Evolutionary conservation across 2,329 filamentous ascomycete species (phyloP).

Genomic region (Pseudogymnoascus sp.): DNA sequence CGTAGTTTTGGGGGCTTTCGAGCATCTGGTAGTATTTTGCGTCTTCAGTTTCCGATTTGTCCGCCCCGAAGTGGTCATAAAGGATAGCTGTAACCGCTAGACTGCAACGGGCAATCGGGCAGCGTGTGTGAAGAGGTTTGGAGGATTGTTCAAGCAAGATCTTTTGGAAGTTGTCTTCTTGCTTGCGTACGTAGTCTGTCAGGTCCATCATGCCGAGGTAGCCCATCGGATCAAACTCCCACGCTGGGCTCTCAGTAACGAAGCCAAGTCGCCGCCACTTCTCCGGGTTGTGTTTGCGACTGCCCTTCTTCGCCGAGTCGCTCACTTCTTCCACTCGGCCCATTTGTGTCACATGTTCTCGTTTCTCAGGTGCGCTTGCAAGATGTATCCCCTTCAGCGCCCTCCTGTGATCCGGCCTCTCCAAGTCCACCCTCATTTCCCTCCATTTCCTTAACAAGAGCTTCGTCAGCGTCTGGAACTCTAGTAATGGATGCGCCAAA

Average conservation of each 20-base stretch:
- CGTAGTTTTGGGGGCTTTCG: conserved; percentile 69
- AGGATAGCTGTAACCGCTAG: conserved; percentile 79
- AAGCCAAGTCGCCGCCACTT: conserved; percentile 94
- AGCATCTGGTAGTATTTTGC: conserved; percentile 64
- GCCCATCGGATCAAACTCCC: conserved; percentile 77
- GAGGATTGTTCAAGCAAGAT: conserved; percentile 81
- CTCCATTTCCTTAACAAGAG: conserved; percentile 80
- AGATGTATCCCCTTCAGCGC: conserved; percentile 71
- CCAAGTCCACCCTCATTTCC: conserved; percentile 74
- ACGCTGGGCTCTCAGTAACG: conserved; percentile 75
- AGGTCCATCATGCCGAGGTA: conserved; percentile 97
- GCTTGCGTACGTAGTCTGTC: conserved; percentile 83
- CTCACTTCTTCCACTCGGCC: conserved; percentile 27
- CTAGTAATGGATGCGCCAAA: conserved; percentile 76
- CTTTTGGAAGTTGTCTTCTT: conserved; percentile 90
- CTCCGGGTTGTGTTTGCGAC: conserved; percentile 69
- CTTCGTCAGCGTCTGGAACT: conserved; percentile 90
- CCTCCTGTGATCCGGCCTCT: conserved; percentile 78
- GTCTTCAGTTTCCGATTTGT: conserved; percentile 73
- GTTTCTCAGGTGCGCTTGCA: conserved; percentile 63
- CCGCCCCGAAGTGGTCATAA: conserved; percentile 93
- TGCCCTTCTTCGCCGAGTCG: conserved; percentile 47
- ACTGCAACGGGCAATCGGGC: conserved; percentile 80
- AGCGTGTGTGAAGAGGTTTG: conserved; percentile 61
- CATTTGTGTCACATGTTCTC: conserved; percentile 22